Conservation (phyloP, 495 filamentous ascomycete species). For the Penicillium cataractarum region DNA sequence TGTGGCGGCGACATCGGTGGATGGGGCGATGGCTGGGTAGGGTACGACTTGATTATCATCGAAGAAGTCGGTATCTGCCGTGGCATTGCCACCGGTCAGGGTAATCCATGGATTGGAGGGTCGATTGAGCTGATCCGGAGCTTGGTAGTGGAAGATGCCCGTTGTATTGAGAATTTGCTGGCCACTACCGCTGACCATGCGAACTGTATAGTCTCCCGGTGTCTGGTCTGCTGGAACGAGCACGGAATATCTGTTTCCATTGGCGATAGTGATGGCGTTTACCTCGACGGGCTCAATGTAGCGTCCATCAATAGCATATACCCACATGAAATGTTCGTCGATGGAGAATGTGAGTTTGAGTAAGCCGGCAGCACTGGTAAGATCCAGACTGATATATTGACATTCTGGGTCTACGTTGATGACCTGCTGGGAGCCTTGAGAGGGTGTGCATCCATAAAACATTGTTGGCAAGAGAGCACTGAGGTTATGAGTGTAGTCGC, state of each 20-base stretch:
- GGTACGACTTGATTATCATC: slow-evolving; percentile 41
- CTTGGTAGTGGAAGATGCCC: slow-evolving; percentile 35
- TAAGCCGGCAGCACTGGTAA: slow-evolving; percentile 34
- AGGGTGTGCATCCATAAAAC: slow-evolving; percentile 39
- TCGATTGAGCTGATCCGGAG: slow-evolving; percentile 13
- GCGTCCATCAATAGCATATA: slow-evolving; percentile 48
- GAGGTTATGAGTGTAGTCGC: slow-evolving; percentile 28
- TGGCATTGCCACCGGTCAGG: slow-evolving; percentile 38
- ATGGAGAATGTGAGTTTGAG: slow-evolving; percentile 37
- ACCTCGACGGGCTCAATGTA: slow-evolving; percentile 41
- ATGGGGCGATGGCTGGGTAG: slow-evolving; percentile 45
- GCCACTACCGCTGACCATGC: slow-evolving; percentile 34
- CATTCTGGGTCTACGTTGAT: slow-evolving; percentile 31
- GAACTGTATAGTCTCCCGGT: slow-evolving; percentile 42
- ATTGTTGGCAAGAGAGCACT: slow-evolving; percentile 27
- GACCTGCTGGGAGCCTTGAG: slow-evolving; percentile 30
- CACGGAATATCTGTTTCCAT: slow-evolving; percentile 43
- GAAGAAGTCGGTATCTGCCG: slow-evolving; percentile 41
- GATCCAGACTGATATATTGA: slow-evolving; percentile 38
- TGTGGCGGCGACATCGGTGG: slow-evolving; percentile 44
- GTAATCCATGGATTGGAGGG: slow-evolving; percentile 45
- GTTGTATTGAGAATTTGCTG: slow-evolving; percentile 44
- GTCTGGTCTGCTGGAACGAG: slow-evolving; percentile 40
- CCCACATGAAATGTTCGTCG: slow-evolving; percentile 46
- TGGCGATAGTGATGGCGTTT: slow-evolving; percentile 37